phyloP scores from a whole-genome alignment of 2,329 filamentous ascomycete genomes.

The Orbilia blumenaviensis region DNA sequence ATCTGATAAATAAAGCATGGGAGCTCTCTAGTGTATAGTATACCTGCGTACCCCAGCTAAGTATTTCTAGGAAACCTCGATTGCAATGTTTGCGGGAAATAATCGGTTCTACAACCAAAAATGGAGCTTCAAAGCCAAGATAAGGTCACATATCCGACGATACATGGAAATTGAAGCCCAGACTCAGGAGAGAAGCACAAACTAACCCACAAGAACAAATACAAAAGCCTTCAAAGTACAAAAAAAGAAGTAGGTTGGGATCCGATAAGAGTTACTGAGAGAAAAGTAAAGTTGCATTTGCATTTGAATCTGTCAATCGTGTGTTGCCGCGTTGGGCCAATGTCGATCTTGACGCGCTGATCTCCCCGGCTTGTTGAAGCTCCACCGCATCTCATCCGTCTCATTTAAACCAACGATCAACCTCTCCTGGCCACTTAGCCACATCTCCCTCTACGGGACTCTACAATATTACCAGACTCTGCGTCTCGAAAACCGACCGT shows the following conservation, averaged over 20 bases:
- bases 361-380: not conserved
- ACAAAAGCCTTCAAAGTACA: not conserved
- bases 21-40: too few species aligned
- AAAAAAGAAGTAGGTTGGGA: not conserved
- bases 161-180: not conserved
- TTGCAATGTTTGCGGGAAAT: not conserved
- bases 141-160: slow-evolving; percentile 12
- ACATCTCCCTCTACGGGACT: not conserved
- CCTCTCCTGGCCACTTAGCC: not conserved
- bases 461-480: not conserved
- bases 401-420: not conserved
- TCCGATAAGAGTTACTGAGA: not conserved
- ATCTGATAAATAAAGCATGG: too few species aligned
- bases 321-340: slow-evolving; percentile 1
- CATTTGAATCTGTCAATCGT: not conserved
- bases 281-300: not conserved
- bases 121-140: not conserved
- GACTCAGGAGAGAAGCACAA: not conserved
- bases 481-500: not conserved
- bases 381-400: slow-evolving; percentile 3
- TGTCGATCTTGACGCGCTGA: not conserved
- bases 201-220: not conserved
- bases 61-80: not conserved
- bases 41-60: too few species aligned
- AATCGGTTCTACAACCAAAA: not conserved